Evolutionary conservation across 2,329 filamentous ascomycete genomes (phyloP), one percentile per base, ranked within the genome.

Genomic region (Xylariaceae sp.): DNA sequence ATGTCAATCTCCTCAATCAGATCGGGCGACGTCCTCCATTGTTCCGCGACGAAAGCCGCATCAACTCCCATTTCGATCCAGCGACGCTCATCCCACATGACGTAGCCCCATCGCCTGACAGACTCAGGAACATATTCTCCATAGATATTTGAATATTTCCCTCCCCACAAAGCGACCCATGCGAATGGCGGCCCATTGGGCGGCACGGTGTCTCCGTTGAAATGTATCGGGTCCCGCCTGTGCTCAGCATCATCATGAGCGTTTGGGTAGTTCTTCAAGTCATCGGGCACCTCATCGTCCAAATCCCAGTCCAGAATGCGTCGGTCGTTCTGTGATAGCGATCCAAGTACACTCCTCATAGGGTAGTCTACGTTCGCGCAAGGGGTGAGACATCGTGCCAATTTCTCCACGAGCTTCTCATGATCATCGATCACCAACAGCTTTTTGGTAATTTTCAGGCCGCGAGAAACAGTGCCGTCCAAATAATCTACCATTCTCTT

Each of bases 81-180:
- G 25, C 47, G 40, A 11, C 38, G 34, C 35, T 43, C 22, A 25
- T 52, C 49, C 49, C 49, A 52, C 37, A 50, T 50, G 19, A 45
- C 47, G 22, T 47, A 52, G 22, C 47, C 50, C 37, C 40, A 50
- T 37, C n/a, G n/a, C 21, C 42, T 44, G 16, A 48, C 7, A 14
- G 42, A n/a, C n/a, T 22, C 3, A 2, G 44, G 49, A 27, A 40
- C 23, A 5, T 42, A 33, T 1, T 37, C 35, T 25, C 50, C 49
- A 32, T 52, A 52, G 14, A 53, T 37, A 20, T 53, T 44, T 12
- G 45, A 16, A 35, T 53, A 51, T n/a, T 41, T 45, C 7, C 38
- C 43, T 16, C 25, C 37, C 49, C 51, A 49, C 14, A 53, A 33
- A 10, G 1, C 21, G 23, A 52, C 45, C 51, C 51, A 51, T 21